Conservation (phyloP, 257 asterid genomes). For the Cordia subcordata region DNA sequence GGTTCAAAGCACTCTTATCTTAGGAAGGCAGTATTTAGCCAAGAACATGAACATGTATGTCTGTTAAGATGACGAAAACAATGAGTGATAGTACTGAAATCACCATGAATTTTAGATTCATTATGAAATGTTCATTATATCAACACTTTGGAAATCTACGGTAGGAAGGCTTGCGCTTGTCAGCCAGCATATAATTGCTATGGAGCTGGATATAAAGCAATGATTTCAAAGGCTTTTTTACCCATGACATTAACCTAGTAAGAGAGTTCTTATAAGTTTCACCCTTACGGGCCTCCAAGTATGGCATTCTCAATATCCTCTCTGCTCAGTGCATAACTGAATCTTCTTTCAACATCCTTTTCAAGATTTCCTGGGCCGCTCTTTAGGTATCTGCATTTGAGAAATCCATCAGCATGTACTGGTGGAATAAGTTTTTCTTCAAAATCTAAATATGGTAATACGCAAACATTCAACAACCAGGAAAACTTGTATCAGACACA, state of each 20-base stretch:
- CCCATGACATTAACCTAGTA: constrained; percentile 1
- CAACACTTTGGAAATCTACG: background rate
- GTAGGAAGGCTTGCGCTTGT: background rate
- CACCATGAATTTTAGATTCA: background rate
- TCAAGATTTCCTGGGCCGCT: constrained; percentile 79
- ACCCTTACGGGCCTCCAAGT: constrained; percentile 85
- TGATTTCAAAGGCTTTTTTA: background rate
- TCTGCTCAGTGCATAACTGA: constrained; percentile 91
- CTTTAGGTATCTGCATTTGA: constrained; percentile 72
- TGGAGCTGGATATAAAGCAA: background rate
- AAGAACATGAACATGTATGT: background rate
- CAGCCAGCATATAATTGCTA: background rate
- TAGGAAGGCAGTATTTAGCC: background rate
- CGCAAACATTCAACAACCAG: background rate
- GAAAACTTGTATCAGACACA: too few species aligned
- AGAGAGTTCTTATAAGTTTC: background rate
- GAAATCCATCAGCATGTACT: constrained; percentile 11
- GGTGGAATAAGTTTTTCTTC: background rate
- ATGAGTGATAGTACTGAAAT: background rate
- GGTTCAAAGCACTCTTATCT: background rate
- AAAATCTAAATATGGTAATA: background rate
- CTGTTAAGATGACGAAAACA: background rate
- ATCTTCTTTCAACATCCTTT: constrained; percentile 88
- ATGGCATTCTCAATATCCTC: constrained; percentile 97
- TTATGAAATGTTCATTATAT: too few species aligned